Base-by-base conservation (phyloP, 306 rosid genomes). In the Carpinus fangiana region DNA sequence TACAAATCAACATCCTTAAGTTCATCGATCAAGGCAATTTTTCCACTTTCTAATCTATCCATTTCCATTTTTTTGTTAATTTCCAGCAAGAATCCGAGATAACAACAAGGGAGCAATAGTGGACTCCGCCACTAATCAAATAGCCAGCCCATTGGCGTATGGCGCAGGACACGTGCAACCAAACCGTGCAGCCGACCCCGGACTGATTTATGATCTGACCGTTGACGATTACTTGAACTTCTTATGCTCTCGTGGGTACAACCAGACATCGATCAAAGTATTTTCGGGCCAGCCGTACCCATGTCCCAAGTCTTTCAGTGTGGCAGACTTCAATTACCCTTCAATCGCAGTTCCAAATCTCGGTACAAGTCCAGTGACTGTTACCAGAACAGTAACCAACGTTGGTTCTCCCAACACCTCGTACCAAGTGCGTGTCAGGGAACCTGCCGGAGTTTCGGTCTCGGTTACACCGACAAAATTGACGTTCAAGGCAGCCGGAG, bases 151-250 rank as follows among this genome's bases (percentile, higher is more conserved):
- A 46, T 87, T 88, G 45, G 86, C 56, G 0, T 90, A 84, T 7
- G 97, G 97, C 10, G 70, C 89, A 5, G 97, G 94, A 17, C 89
- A 88, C 11, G 70, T 91, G 56, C 73, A 51, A 45, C 94, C 97
- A 5, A 90, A 87, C 82, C 75, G 2, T 6, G 97, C 91, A 5
- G 70, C n/a, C 48, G 76, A 85, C 70, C 97, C 94, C 0, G 97
- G 94, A 72, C 91, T 91, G 5, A 72, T 91, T 45, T 91, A 91
- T 61, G 90, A 90, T 78, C 54, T 82, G 0, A 70, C 77, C 2
- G 43, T 23, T 0, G n/a, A 70, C 3, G 94, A 90, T 55, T 88
- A 88, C 85, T 57, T 91, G 74, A 87, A 90, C 83, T 82, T 83
- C 79, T 68, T 91, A 72, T 91, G 97, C 36, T 84, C 85, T 67